Evolutionary conservation across 2,329 filamentous ascomycete species (phyloP).

Genomic region (Hypoxylon sp.): DNA sequence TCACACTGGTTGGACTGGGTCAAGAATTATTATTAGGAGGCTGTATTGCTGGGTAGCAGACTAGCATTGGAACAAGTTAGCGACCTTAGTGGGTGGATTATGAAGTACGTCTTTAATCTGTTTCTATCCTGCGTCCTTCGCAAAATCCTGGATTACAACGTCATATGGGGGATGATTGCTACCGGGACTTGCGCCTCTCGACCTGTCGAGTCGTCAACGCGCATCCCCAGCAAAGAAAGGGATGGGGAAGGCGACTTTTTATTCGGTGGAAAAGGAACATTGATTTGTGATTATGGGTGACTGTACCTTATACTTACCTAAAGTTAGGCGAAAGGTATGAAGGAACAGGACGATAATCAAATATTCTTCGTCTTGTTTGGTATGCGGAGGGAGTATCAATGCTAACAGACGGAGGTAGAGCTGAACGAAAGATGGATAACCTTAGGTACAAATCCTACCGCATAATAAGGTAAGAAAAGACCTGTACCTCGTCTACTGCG

Average conservation of each 20-base stretch:
- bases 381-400: background rate
- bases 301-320: slow-evolving; percentile 12
- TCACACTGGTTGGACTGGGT: no score
- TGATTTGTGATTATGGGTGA: background rate
- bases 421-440: slow-evolving; percentile 6
- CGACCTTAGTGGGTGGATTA: slow-evolving; percentile 3
- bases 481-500: background rate
- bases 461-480: background rate
- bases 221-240: slow-evolving; percentile 22
- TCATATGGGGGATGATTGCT: slow-evolving; percentile 34
- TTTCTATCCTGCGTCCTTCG: slow-evolving; percentile 22
- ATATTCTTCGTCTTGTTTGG: background rate
- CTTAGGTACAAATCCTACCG: slow-evolving; percentile 21
- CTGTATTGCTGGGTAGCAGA: slow-evolving; percentile 15
- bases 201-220: slow-evolving; percentile 25
- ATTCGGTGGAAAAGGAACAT: background rate
- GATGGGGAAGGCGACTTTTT: slow-evolving; percentile 10
- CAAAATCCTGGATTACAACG: slow-evolving; percentile 35
- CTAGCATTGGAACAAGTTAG: slow-evolving; percentile 21
- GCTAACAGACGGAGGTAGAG: background rate
- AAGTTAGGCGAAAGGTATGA: slow-evolving; percentile 10
- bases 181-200: slow-evolving; percentile 29
- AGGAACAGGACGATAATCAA: background rate
- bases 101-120: slow-evolving; percentile 11
- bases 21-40: slow-evolving; percentile 31